These are phyloP conservation scores for Mycena capillaripes DNA, from an alignment of 768 basidiomycete species.

Conservation along the genomic window DNA sequence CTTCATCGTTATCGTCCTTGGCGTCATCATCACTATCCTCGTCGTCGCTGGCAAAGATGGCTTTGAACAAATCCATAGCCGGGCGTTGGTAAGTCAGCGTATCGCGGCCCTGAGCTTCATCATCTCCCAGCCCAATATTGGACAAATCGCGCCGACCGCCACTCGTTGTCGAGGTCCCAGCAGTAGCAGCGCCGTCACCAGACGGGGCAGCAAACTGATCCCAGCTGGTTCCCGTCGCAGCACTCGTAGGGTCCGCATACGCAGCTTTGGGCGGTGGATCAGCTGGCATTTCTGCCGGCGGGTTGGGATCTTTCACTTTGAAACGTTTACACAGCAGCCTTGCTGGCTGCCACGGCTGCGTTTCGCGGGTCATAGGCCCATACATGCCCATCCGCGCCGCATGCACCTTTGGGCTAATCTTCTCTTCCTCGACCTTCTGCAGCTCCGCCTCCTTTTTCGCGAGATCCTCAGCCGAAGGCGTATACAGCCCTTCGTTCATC, in stretches of 20 bases:
- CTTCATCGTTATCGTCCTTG: slow-evolving; percentile 47
- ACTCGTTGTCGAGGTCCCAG: slow-evolving; percentile 36
- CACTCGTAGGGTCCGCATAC: slow-evolving; percentile 35
- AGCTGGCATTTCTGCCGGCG: slow-evolving; percentile 57
- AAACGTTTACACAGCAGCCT: slow-evolving; percentile 93
- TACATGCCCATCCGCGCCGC: slow-evolving; percentile 93
- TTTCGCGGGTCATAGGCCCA: slow-evolving; percentile 87
- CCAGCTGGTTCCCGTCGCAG: slow-evolving; percentile 37
- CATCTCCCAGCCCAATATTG: slow-evolving; percentile 93
- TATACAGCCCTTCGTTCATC: slow-evolving; percentile 77
- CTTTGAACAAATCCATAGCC: slow-evolving; percentile 94
- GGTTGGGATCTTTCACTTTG: slow-evolving; percentile 90
- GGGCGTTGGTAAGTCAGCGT: slow-evolving; percentile 92
- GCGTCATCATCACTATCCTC: slow-evolving; percentile 87
- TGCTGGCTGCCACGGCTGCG: slow-evolving; percentile 84
- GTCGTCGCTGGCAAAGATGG: slow-evolving; percentile 96
- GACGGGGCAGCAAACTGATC: slow-evolving; percentile 31
- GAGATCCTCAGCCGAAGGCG: slow-evolving; percentile 63
- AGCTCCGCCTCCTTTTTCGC: slow-evolving; percentile 58
- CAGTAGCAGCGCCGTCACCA: slow-evolving; percentile 1
- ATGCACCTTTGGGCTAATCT: slow-evolving; percentile 81
- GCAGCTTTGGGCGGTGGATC: slow-evolving; percentile 42
- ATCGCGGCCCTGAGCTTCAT: slow-evolving; percentile 90
- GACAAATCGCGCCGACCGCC: slow-evolving; percentile 70
- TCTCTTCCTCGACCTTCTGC: slow-evolving; percentile 62